phyloP scores from a whole-genome alignment of 228 moss, liverwort and hornwort species.

The Sphagnum fallax region DNA sequence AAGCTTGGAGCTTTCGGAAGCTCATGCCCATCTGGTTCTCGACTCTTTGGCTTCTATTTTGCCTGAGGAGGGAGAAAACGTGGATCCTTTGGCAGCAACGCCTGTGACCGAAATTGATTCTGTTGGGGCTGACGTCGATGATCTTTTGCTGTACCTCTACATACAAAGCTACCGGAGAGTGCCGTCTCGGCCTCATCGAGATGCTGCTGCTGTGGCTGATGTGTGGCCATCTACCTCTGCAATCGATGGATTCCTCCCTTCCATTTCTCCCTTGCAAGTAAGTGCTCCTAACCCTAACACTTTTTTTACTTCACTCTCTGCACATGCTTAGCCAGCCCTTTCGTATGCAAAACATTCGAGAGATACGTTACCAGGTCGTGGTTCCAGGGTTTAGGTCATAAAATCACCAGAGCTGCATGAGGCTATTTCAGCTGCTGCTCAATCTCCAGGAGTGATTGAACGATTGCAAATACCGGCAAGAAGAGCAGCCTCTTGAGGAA shows the following conservation, averaged over 20 bases:
- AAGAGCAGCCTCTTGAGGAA: too few relatives aligned
- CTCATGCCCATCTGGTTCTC: constrained; percentile 79
- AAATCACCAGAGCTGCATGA: too few relatives aligned
- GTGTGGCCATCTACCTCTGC: constrained; percentile 87
- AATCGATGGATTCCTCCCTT: constrained; percentile 79
- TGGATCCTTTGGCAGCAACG: constrained; percentile 54
- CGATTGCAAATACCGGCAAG: too few relatives aligned
- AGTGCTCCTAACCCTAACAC: neutral
- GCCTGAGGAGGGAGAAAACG: constrained; percentile 54
- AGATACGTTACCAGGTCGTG: too few relatives aligned
- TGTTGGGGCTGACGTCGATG: constrained; percentile 75
- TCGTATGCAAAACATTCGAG: too few relatives aligned
- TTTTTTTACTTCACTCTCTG: constrained; percentile 1
- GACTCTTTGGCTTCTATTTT: constrained; percentile 84
- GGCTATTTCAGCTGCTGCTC: too few relatives aligned
- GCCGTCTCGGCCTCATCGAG: constrained; percentile 67
- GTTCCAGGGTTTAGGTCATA: too few relatives aligned
- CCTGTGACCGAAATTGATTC: constrained; percentile 59
- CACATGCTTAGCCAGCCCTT: too few relatives aligned
- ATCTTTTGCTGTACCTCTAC: constrained; percentile 67
- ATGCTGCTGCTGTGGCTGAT: constrained; percentile 69
- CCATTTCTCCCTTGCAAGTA: constrained; percentile 64
- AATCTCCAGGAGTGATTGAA: too few relatives aligned
- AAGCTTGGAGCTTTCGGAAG: constrained; percentile 55
- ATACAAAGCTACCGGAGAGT: constrained; percentile 70